A percentile compares a stretch with the other conserved stretches of the same genome.
phyloP scores from a whole-genome alignment of 192 early-diverging fungal species.

The Umbelopsis ramanniana region DNA sequence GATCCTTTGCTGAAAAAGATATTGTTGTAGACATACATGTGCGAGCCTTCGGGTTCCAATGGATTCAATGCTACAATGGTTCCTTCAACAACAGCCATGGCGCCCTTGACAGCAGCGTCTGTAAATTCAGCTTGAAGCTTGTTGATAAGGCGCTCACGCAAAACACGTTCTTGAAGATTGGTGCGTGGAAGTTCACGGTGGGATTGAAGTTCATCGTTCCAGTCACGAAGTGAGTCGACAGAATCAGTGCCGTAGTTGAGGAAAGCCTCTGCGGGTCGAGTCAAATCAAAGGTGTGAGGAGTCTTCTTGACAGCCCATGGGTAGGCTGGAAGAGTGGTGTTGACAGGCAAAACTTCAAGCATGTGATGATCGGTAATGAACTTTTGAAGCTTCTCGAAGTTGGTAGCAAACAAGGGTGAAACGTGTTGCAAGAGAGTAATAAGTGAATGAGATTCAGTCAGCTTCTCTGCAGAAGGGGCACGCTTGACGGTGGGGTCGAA shows the following conservation, averaged over 20 bases:
- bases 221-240: slow-evolving; percentile 81
- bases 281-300: slow-evolving; percentile 60
- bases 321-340: slow-evolving; percentile 66
- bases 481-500: slow-evolving; percentile 63
- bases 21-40: slow-evolving; percentile 94
- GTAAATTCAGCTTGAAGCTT: slow-evolving; percentile 90
- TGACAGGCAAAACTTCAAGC: slow-evolving; percentile 79
- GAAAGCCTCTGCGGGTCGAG: slow-evolving; percentile 67
- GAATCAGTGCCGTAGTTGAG: slow-evolving; percentile 63
- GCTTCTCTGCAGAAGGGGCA: slow-evolving; percentile 44
- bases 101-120: slow-evolving; percentile 86
- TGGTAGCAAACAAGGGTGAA: slow-evolving; percentile 71
- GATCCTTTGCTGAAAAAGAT: slow-evolving; percentile 94
- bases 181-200: slow-evolving; percentile 81
- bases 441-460: slow-evolving; percentile 63
- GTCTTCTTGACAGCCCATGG: slow-evolving; percentile 80
- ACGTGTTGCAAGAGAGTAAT: slow-evolving; percentile 66
- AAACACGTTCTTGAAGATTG: slow-evolving; percentile 80
- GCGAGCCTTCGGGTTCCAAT: slow-evolving; percentile 69
- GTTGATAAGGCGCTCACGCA: slow-evolving; percentile 84
- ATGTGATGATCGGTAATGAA: slow-evolving; percentile 70
- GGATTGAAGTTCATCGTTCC: slow-evolving; percentile 96
- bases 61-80: slow-evolving; percentile 80
- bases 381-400: slow-evolving; percentile 69
- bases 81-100: slow-evolving; percentile 81